Evolutionary conservation across 2,329 filamentous ascomycete genomes (phyloP), one percentile per base, ranked within the genome.

Genomic region (Colletotrichum endophyticum): DNA sequence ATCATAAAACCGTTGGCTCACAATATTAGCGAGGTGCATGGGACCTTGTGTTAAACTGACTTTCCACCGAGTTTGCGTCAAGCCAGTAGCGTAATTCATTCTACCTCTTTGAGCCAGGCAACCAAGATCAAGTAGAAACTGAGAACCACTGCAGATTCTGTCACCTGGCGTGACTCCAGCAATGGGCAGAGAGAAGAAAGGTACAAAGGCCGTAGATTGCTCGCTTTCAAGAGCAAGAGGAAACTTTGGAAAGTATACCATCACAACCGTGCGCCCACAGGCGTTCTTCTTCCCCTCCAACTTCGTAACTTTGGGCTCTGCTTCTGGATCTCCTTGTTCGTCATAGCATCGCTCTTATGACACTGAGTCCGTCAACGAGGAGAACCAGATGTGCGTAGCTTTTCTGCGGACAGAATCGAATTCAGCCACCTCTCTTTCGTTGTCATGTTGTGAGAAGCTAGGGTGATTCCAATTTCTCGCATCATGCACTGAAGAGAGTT

Each of bases 371-470:
- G 8, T 39, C 8, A 49, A 49, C 19, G 39, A 49, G 39, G 39
- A n/a, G 0, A 12, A 1, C 3, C 39, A n/a, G 39, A n/a, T 49
- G 39, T 1, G 1, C 9, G 19, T 1, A 8, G 0, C 1, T 3
- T 19, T 49, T 12, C 19, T n/a, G 19, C 19, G 1, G 19, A 6
- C 9, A 22, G 39, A 3, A n/a, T 12, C 19, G 9, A n/a, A 12
- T 7, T 0, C 9, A 49, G 19, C 39, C 39, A 49, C 19, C 5
- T 49, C 5, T 2, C 39, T n/a, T 49, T 2, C 3, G n/a, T 22
- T 22, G 0, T 22, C 19, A 22, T 49, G n/a, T 8, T 0, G 19
- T 22, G 44, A 49, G 44, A 49, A 13, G 19, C 6, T 13, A 49
- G 1, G 19, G 11, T 22, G n/a, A 11, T 22, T 22, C 19, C 19